Base-by-base conservation (phyloP, 805 yeast genomes). In the Zygosaccharomyces siamensis region DNA sequence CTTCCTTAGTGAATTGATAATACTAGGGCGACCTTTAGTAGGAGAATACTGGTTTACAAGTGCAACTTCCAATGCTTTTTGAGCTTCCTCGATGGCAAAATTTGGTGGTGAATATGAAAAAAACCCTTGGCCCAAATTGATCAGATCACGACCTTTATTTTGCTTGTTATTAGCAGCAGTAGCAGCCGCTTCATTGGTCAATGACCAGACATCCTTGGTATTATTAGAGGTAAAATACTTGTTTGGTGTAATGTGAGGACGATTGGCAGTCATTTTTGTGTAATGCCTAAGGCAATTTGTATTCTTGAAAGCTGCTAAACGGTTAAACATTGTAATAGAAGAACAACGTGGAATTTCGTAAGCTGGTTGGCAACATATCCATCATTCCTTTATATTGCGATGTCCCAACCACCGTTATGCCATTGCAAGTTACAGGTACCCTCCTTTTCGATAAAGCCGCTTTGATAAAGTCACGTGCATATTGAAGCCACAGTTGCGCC, bases 111-210 rank as follows among this genome's bases (percentile, higher is more conserved):
- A 79, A 66, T 92, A 93, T 2, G 97, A 89, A 73, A 93, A 93
- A 70, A 93, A 93, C 1, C 99, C 99, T 68, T 93, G 99, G 30
- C 99, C 99, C 49, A 93, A 76, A 60, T 93, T 93, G 52, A 84
- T 83, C 48, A 92, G 81, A 46, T 88, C 86, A 58, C 84, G 76
- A n/a, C 89, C 89, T 32, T 79, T 66, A 40, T 80, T 81, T 36
- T 70, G 70, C 2, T 64, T 57, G 47, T 66, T 63, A 7, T 57
- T 61, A 53, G 82, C 84, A 11, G 95, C 89, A 4, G 79, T 80
- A 2, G 95, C 95, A 0, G 98, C 97, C 2, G 99, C 85, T 62
- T 90, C 98, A 64, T 93, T 93, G 68, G 95, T 87, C 55, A 93
- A 72, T 2, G 95, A 78, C 99, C 99, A 93, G 41, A 93, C 90